Base-by-base conservation (phyloP, 2,329 filamentous ascomycete genomes). In the Penicillium sp. region DNA sequence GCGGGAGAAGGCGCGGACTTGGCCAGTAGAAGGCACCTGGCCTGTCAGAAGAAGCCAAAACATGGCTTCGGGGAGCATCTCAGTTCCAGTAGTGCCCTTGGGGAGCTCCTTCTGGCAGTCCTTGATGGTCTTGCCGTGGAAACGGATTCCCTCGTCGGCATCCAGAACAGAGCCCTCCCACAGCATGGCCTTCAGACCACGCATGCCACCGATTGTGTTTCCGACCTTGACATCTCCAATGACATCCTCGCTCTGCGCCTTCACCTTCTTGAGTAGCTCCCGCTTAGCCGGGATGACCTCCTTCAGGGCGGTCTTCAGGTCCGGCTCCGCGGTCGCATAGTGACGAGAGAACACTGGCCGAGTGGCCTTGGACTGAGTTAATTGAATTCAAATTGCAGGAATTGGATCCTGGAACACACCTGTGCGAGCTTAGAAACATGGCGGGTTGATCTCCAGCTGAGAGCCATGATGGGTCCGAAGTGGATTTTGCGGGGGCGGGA, bases 41-140 rank as follows among this genome's bases (percentile, higher is more conserved):
- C 94, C 94, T 9, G 94, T 99, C 65, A 99, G 82, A 47, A 99
- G 86, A 40, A 97, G 86, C 94, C 94, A 99, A 83, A 99, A 99
- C 94, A 99, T 99, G 75, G 93, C 87, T 77, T 99, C 94, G 45
- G 94, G 94, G 11, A 97, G 84, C 94, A 97, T 99, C 79, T 97
- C 93, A 5, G 91, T 95, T 67, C 93, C 74, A 3, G 89, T 85
- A 55, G 84, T 91, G 64, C 93, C 94, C 81, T 97, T 97, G 72
- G 94, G 92, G 14, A 97, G 86, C 74, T 92, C 88, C 64, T 87
- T 85, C 73, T 97, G 94, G 80, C 94, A 99, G 72, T 99, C 93
- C 79, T 96, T 96, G 81, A 99, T 99, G 60, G 92, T 97, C 69
- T 88, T 89, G 72, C 94, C 94, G 74, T 97, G 94, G 83, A 99